These are phyloP conservation scores for Salix koriyanagi DNA, from an alignment of 345 rosid genomes.

Conservation along the genomic window DNA sequence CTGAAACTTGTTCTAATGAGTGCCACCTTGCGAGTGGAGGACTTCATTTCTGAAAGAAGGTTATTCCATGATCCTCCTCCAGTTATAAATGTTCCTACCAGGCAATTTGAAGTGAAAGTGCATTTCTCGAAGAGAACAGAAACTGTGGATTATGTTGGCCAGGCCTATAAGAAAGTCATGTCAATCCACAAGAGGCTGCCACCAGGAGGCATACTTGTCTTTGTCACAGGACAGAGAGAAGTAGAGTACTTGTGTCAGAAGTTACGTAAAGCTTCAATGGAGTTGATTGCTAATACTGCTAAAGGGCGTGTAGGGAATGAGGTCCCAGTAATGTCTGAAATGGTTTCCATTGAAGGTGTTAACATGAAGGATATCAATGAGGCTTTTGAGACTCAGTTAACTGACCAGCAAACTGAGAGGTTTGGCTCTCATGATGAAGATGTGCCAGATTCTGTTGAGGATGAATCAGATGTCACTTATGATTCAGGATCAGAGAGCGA, in stretches of 20 bases:
- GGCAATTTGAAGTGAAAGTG: slow-evolving; percentile 72
- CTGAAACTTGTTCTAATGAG: slow-evolving; percentile 88
- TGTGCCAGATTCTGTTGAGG: slow-evolving; percentile 32
- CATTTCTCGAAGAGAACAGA: slow-evolving; percentile 88
- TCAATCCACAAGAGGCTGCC: slow-evolving; percentile 84
- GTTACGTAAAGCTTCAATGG: slow-evolving; percentile 55
- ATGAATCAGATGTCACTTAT: slow-evolving; percentile 46
- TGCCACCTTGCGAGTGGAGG: slow-evolving; percentile 83
- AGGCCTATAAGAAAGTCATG: slow-evolving; percentile 81
- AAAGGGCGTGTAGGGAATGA: slow-evolving; percentile 27
- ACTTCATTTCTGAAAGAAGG: slow-evolving; percentile 61
- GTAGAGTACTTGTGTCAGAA: slow-evolving; percentile 72
- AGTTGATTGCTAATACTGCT: slow-evolving; percentile 31
- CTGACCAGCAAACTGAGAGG: slow-evolving; percentile 41
- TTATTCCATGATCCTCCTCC: slow-evolving; percentile 68
- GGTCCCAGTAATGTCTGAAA: slow-evolving; percentile 27
- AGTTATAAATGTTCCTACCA: slow-evolving; percentile 68
- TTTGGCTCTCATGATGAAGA: slow-evolving; percentile 55
- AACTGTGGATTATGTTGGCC: slow-evolving; percentile 73
- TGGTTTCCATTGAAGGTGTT: slow-evolving; percentile 37
- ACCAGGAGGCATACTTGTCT: slow-evolving; percentile 84
- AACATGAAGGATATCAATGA: slow-evolving; percentile 71
- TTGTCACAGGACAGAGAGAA: slow-evolving; percentile 94
- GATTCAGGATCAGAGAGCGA: slow-evolving; percentile 64
- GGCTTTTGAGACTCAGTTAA: slow-evolving; percentile 50